Percentiles rank a stretch among this genome's conserved stretches.
These are phyloP conservation scores for Fusarium sp. DNA, from an alignment of 2,329 filamentous ascomycete genomes.

Conservation along the genomic window DNA sequence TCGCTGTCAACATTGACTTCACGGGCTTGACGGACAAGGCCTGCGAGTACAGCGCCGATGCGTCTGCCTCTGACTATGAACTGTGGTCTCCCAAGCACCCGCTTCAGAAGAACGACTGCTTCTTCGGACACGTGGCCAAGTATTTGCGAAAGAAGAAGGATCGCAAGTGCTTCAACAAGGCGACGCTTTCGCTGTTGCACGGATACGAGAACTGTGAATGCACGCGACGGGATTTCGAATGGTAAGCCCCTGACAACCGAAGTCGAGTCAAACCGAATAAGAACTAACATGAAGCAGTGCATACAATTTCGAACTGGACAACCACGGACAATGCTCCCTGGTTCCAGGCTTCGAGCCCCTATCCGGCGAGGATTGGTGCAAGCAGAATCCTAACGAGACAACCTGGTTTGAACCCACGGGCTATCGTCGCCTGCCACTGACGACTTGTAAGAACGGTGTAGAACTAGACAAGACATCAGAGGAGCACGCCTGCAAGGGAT, in stretches of 20 bases:
- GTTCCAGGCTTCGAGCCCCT: conserved; percentile 74
- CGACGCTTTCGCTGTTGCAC: conserved; percentile 73
- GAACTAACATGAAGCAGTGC: conserved; percentile 64
- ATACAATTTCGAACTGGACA: conserved; percentile 88
- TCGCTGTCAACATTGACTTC: conserved; percentile 89
- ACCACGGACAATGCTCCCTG: conserved; percentile 77
- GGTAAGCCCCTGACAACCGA: conserved; percentile 61
- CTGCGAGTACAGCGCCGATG: conserved; percentile 73
- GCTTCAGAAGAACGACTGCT: conserved; percentile 75
- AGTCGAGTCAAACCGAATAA: background rate
- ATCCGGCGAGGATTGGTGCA: conserved; percentile 60
- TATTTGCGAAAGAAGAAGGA: conserved; percentile 91
- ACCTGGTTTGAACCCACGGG: conserved; percentile 87
- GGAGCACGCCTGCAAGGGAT: conserved; percentile 70
- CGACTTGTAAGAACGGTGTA: conserved; percentile 79
- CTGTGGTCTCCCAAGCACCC: conserved; percentile 90
- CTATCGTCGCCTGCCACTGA: conserved; percentile 87
- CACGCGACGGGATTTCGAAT: conserved; percentile 87
- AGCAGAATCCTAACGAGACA: conserved; percentile 68
- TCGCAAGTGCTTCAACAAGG: conserved; percentile 81
- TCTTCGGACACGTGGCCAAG: conserved; percentile 89
- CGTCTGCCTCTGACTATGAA: conserved; percentile 71
- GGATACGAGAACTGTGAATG: conserved; percentile 82
- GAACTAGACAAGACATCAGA: conserved; percentile 73
- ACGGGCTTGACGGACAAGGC: conserved; percentile 75